These are phyloP conservation scores for Cryphonectria carpinicola DNA, from an alignment of 2,329 filamentous ascomycete species.

Conservation along the genomic window DNA sequence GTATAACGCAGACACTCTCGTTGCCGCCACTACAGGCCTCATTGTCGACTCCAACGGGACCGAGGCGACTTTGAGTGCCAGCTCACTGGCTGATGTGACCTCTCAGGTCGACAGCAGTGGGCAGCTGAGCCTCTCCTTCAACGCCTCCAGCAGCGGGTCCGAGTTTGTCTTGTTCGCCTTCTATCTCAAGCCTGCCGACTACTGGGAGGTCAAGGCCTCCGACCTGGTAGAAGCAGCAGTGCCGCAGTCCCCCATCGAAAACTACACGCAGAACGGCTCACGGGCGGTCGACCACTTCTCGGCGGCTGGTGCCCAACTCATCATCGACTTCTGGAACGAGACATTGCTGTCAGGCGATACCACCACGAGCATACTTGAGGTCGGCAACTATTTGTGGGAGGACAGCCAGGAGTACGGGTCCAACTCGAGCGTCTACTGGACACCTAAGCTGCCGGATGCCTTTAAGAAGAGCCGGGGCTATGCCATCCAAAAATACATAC, in stretches of 20 bases:
- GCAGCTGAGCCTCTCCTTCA: constrained; percentile 9
- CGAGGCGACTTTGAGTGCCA: constrained; percentile 22
- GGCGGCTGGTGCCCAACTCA: constrained; percentile 39
- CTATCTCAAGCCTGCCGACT: constrained; percentile 17
- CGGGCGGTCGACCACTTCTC: constrained; percentile 42
- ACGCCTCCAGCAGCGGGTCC: not conserved
- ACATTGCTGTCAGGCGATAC: constrained; percentile 40
- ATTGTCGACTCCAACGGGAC: constrained; percentile 21
- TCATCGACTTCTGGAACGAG: constrained; percentile 44
- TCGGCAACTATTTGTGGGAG: constrained; percentile 43
- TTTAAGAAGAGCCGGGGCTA: constrained; percentile 43
- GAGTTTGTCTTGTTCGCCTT: constrained; percentile 23
- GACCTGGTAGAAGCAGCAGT: constrained; percentile 5
- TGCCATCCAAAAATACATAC: constrained; percentile 38
- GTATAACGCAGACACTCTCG: constrained; percentile 36
- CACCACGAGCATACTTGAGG: constrained; percentile 36
- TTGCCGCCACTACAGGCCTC: constrained; percentile 22
- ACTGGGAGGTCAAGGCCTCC: constrained; percentile 14
- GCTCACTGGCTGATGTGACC: constrained; percentile 23
- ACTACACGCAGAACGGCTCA: constrained; percentile 31
- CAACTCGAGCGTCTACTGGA: constrained; percentile 42
- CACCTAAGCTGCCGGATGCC: constrained; percentile 34
- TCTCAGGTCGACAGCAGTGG: constrained; percentile 16
- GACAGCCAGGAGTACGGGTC: constrained; percentile 40
- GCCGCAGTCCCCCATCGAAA: constrained; percentile 16